Evolutionary conservation across 768 basidiomycete genomes (phyloP).

Genomic region (Phlebiopsis flavidoalba): DNA sequence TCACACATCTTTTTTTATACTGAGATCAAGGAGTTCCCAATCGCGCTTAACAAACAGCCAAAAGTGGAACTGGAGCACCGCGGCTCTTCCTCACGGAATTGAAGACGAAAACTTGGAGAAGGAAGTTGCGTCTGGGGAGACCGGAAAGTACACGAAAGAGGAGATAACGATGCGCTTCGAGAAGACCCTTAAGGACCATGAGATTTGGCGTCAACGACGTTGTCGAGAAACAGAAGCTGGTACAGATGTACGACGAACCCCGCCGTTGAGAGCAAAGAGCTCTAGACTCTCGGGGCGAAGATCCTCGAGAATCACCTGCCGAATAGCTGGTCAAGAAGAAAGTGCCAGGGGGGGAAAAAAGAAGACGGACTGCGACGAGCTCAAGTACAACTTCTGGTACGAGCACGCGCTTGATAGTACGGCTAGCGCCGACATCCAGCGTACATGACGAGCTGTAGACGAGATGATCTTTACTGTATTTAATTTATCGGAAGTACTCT

Average conservation of each 20-base stretch:
- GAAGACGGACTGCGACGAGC: slow-evolving; percentile 41
- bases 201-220: slow-evolving; percentile 77
- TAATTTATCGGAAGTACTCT: slow-evolving; percentile 1
- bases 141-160: slow-evolving; percentile 79
- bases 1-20: slow-evolving; percentile 84
- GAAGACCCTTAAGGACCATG: slow-evolving; percentile 70
- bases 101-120: slow-evolving; percentile 17
- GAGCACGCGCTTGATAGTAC: slow-evolving; percentile 3
- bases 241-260: slow-evolving; percentile 74
- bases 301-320: slow-evolving; percentile 71
- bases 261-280: slow-evolving; percentile 78
- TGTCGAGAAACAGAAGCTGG: slow-evolving; percentile 77
- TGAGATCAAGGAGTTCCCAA: slow-evolving; percentile 84
- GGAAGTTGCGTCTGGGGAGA: slow-evolving; percentile 32
- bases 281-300: slow-evolving; percentile 81
- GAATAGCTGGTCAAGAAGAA: slow-evolving; percentile 64
- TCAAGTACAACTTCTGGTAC: slow-evolving; percentile 7
- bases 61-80: slow-evolving; percentile 87
- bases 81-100: slow-evolving; percentile 55
- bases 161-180: slow-evolving; percentile 75
- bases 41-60: slow-evolving; percentile 77
- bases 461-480: background rate
- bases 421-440: slow-evolving; percentile 3
- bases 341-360: slow-evolving; percentile 59
- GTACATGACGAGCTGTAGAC: slow-evolving; percentile 20